A percentile compares a stretch with the other conserved stretches of the same genome.
phyloP scores from a whole-genome alignment of 1,284 basidiomycete genomes.

The Irpex lacteus region DNA sequence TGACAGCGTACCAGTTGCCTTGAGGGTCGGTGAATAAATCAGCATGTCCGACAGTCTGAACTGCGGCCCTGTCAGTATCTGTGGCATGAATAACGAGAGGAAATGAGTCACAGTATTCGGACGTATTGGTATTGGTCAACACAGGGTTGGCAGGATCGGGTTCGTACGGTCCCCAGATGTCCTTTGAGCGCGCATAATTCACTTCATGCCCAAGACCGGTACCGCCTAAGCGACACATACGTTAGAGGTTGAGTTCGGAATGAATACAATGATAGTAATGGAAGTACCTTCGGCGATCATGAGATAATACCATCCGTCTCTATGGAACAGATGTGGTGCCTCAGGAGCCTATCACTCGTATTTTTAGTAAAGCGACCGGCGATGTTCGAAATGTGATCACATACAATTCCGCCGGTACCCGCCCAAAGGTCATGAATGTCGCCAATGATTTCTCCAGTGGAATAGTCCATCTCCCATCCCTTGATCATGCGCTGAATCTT shows the following conservation, averaged over 20 bases:
- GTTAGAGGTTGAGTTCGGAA: neutral
- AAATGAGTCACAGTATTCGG: conserved; percentile 19
- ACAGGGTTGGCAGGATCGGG: conserved; percentile 21
- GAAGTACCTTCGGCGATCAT: conserved; percentile 29
- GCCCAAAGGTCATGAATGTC: conserved; percentile 31
- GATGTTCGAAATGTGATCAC: conserved; percentile 1
- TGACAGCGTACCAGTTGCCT: conserved; percentile 21
- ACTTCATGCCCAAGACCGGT: conserved; percentile 28
- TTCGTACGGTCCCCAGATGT: conserved; percentile 26
- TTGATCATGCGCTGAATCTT: conserved; percentile 20
- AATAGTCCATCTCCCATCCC: conserved; percentile 16
- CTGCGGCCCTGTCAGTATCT: neutral
- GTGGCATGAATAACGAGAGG: neutral
- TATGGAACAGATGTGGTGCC: conserved; percentile 27
- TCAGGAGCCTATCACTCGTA: conserved; percentile 24
- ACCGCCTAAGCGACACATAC: conserved; percentile 18
- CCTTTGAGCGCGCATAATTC: neutral
- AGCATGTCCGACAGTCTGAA: conserved; percentile 30
- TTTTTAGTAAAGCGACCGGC: neutral
- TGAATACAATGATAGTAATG: neutral
- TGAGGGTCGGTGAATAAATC: conserved; percentile 25
- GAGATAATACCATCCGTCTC: conserved; percentile 27
- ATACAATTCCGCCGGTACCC: conserved; percentile 32
- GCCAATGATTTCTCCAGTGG: conserved; percentile 28
- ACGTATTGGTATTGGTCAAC: conserved; percentile 7